Conservation (phyloP, 1,284 basidiomycete species). For the Malassezia slooffiae region DNA sequence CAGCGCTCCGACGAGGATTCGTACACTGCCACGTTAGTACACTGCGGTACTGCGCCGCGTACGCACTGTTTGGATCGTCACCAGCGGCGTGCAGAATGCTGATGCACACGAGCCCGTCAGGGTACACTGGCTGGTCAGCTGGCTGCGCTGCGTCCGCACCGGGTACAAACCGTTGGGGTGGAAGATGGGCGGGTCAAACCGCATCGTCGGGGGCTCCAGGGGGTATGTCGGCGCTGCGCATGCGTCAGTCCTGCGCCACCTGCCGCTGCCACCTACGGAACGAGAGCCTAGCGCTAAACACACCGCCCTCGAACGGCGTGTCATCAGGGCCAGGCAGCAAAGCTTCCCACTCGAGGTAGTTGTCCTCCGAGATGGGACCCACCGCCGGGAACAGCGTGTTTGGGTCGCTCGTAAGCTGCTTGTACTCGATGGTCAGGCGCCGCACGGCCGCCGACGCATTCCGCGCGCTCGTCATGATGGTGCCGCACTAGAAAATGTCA, state of each 20-base stretch:
- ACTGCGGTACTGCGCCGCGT: not conserved
- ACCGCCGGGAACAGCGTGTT: conserved; percentile 40
- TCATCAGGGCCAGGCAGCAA: conserved; percentile 91
- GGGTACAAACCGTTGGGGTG: conserved; percentile 79
- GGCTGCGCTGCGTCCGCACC: not conserved
- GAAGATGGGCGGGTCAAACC: conserved; percentile 88
- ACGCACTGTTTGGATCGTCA: conserved; percentile 57
- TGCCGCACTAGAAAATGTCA: too few species aligned
- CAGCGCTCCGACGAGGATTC: conserved; percentile 92
- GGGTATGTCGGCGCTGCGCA: conserved; percentile 38
- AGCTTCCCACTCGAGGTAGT: conserved; percentile 98
- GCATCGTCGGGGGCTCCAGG: conserved; percentile 57
- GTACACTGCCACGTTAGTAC: too few species aligned
- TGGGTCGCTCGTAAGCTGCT: conserved; percentile 41
- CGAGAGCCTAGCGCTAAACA: conserved; percentile 81
- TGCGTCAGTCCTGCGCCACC: not conserved
- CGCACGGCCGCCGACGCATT: conserved; percentile 32
- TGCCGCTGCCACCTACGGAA: conserved; percentile 61
- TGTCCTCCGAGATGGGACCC: conserved; percentile 82
- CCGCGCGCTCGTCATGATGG: conserved; percentile 10
- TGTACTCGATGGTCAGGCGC: conserved; percentile 46
- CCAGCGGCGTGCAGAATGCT: conserved; percentile 95
- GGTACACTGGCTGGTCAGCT: conserved; percentile 57
- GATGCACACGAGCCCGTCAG: conserved; percentile 92
- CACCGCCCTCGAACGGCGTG: conserved; percentile 95